phyloP scores from a whole-genome alignment of 768 basidiomycete genomes.

The Phaeotremella fagi region DNA sequence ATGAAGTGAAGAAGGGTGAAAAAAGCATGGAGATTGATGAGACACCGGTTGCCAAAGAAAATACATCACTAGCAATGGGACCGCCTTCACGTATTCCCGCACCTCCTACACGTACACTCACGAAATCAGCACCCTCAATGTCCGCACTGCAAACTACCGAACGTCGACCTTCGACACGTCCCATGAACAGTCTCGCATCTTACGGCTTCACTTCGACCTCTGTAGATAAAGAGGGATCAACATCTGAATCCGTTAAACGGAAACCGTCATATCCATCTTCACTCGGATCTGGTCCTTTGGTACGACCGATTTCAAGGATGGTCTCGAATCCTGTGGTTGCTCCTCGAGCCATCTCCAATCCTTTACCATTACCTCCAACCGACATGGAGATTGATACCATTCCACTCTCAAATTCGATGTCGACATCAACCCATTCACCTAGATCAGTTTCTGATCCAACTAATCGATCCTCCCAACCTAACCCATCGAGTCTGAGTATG shows the following conservation, averaged over 20 bases:
- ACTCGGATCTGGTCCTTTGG: conserved; percentile 30
- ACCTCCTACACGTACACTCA: neutral
- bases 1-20: too few relatives aligned
- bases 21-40: neutral
- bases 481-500: conserved; percentile 13
- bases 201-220: neutral
- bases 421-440: conserved; percentile 13
- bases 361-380: neutral
- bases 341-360: conserved; percentile 12
- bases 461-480: neutral
- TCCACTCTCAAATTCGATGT: too few relatives aligned
- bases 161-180: conserved; percentile 23
- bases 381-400: conserved; percentile 2
- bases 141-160: conserved; percentile 1
- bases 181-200: neutral
- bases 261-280: conserved; percentile 42
- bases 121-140: neutral
- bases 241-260: conserved; percentile 3
- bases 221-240: neutral
- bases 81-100: conserved; percentile 18
- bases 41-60: neutral
- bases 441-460: conserved; percentile 35
- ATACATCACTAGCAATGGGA: conserved; percentile 13
- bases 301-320: conserved; percentile 25
- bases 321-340: conserved; percentile 30